Conservation (phyloP, 2,329 filamentous ascomycete species). For the Fusarium austroafricanum region DNA sequence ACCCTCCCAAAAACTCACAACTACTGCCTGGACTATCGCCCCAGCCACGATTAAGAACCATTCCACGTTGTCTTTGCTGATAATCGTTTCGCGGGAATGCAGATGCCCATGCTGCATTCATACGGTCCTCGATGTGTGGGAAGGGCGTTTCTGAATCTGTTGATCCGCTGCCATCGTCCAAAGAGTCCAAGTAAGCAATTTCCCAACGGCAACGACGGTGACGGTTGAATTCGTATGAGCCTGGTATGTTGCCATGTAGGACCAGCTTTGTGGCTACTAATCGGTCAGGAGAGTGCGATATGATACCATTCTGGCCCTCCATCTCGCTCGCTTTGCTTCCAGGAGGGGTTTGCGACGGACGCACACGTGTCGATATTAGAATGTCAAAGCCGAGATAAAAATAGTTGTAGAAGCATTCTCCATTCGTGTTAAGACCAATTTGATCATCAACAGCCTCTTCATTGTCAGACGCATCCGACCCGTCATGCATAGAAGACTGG, state of each 20-base stretch:
- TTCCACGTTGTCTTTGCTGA: constrained; percentile 70
- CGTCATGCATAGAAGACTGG: constrained; percentile 77
- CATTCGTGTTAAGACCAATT: constrained; percentile 64
- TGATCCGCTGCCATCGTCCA: constrained; percentile 55
- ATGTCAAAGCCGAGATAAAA: constrained; percentile 96
- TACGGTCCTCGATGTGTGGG: constrained; percentile 73
- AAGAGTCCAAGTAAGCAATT: constrained; percentile 68
- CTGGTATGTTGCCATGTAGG: constrained; percentile 92
- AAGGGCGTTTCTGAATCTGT: constrained; percentile 84
- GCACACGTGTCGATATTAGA: constrained; percentile 81
- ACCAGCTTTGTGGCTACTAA: constrained; percentile 92
- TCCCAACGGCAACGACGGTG: constrained; percentile 92
- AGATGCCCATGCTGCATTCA: constrained; percentile 77
- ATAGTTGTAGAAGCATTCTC: constrained; percentile 96
- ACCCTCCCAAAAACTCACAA: constrained; percentile 84
- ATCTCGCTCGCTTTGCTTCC: constrained; percentile 34
- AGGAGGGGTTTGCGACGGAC: constrained; percentile 72
- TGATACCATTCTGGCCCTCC: constrained; percentile 50
- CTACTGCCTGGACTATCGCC: constrained; percentile 92
- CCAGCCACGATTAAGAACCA: constrained; percentile 93
- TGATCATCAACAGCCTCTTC: constrained; percentile 70
- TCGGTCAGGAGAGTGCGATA: constrained; percentile 65
- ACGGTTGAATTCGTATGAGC: constrained; percentile 96
- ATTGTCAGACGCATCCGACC: constrained; percentile 73
- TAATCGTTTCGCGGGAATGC: constrained; percentile 68